phyloP scores from a whole-genome alignment of 306 rosid species.

The Boehmeria nivea region DNA sequence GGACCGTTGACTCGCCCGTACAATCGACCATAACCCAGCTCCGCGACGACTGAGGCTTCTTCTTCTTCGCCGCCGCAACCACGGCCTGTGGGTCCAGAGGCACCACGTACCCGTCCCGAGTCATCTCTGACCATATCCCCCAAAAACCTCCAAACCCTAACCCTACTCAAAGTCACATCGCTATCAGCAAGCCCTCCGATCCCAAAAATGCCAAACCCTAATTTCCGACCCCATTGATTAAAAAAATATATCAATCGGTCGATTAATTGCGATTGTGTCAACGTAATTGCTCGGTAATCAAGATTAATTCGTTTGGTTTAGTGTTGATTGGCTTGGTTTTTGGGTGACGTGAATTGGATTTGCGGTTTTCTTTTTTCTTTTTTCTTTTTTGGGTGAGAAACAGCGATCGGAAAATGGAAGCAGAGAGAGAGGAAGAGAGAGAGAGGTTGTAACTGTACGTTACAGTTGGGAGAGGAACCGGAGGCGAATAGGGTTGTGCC shows the following conservation, averaged over 20 bases:
- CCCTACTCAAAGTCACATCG: constrained; percentile 13
- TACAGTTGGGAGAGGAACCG: no score
- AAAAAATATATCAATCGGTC: neutral
- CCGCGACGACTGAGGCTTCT: constrained; percentile 65
- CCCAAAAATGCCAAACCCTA: no score
- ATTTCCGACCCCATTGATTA: neutral
- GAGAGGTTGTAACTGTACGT: no score
- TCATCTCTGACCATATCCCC: constrained; percentile 55
- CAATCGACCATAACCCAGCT: constrained; percentile 73
- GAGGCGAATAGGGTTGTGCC: no score
- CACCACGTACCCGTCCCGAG: constrained; percentile 64
- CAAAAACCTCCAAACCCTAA: constrained; percentile 26
- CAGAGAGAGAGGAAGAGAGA: no score
- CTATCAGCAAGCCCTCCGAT: constrained; percentile 14
- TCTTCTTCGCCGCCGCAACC: constrained; percentile 39
- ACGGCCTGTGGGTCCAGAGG: constrained; percentile 62
- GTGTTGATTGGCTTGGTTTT: no score
- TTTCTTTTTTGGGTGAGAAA: no score
- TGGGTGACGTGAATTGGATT: no score
- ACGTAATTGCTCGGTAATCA: no score
- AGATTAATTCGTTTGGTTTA: no score
- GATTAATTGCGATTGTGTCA: neutral
- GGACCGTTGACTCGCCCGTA: constrained; percentile 51
- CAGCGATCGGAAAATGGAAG: no score
- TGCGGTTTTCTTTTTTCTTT: no score